Percentiles rank a stretch among this genome's conserved stretches.
phyloP scores from a whole-genome alignment of 2,329 filamentous ascomycete genomes.

The Bipolaris victoriae region DNA sequence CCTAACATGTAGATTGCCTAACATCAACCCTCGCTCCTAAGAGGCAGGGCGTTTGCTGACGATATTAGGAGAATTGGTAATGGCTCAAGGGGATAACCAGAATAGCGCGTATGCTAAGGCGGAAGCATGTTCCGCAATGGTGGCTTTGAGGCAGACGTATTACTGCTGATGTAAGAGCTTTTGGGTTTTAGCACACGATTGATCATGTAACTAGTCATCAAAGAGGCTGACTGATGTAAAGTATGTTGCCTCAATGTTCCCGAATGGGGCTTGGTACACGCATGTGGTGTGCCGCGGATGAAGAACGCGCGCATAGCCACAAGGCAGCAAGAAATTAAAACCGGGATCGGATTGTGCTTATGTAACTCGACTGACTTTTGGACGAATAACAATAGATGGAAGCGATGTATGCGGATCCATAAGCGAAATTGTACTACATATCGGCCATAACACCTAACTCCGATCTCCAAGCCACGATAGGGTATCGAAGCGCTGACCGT shows the following conservation, averaged over 20 bases:
- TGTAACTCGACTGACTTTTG: neutral
- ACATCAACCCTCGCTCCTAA: neutral
- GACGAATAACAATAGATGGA: neutral
- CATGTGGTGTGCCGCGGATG: too few relatives aligned
- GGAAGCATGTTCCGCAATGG: neutral
- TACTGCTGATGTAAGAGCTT: neutral
- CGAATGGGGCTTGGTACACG: too few relatives aligned
- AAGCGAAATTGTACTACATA: neutral
- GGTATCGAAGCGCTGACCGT: neutral
- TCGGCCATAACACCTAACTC: conserved; percentile 6
- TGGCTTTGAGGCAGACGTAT: neutral
- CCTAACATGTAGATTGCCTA: neutral
- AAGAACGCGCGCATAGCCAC: too few relatives aligned
- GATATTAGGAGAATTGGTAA: neutral
- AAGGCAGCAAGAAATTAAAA: too few relatives aligned
- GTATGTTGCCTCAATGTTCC: neutral
- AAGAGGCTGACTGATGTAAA: neutral
- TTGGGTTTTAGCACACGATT: neutral
- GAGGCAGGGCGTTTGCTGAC: neutral
- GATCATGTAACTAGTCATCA: neutral
- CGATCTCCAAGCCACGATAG: neutral
- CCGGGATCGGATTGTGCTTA: too few relatives aligned
- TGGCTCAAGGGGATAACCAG: neutral
- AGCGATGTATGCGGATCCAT: neutral
- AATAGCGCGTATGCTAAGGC: neutral